Evolutionary conservation across 2,329 filamentous ascomycete species (phyloP).

Genomic region (Knufia petricola): DNA sequence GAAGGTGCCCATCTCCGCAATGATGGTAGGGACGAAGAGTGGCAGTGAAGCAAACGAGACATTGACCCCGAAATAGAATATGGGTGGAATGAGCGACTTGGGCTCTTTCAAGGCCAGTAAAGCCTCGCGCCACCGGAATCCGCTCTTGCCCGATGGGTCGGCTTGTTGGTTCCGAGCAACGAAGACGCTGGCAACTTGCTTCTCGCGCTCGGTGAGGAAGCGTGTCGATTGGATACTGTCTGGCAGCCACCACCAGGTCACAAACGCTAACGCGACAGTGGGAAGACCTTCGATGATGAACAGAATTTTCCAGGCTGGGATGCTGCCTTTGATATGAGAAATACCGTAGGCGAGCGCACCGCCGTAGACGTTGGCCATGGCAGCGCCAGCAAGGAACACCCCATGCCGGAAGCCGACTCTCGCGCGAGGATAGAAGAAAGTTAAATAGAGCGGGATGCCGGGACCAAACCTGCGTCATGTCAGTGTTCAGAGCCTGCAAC

Average conservation of each 20-base stretch:
- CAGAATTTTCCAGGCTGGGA: conserved; percentile 56
- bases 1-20: conserved; percentile 56
- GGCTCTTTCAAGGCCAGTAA: conserved; percentile 35
- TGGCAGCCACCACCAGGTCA: conserved; percentile 44
- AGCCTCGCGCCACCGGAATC: conserved; percentile 40
- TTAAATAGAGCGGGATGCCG: conserved; percentile 42
- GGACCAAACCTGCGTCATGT: no score
- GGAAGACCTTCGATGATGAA: conserved; percentile 59
- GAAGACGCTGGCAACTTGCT: conserved; percentile 20
- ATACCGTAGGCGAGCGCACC: conserved; percentile 58
- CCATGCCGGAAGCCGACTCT: conserved; percentile 49
- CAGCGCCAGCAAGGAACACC: conserved; percentile 47
- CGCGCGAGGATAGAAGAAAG: conserved; percentile 50
- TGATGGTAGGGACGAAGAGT: conserved; percentile 55
- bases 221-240: conserved; percentile 36
- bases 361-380: conserved; percentile 71
- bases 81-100: conserved; percentile 41
- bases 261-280: conserved; percentile 44
- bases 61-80: conserved; percentile 52
- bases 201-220: conserved; percentile 36
- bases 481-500: no score
- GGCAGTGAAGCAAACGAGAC: conserved; percentile 58
- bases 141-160: conserved; percentile 19
- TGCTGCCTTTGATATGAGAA: conserved; percentile 46
- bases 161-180: conserved; percentile 18